phyloP scores from a whole-genome alignment of 2,329 filamentous ascomycete genomes.

The Pseudocercospora fijiensis region DNA sequence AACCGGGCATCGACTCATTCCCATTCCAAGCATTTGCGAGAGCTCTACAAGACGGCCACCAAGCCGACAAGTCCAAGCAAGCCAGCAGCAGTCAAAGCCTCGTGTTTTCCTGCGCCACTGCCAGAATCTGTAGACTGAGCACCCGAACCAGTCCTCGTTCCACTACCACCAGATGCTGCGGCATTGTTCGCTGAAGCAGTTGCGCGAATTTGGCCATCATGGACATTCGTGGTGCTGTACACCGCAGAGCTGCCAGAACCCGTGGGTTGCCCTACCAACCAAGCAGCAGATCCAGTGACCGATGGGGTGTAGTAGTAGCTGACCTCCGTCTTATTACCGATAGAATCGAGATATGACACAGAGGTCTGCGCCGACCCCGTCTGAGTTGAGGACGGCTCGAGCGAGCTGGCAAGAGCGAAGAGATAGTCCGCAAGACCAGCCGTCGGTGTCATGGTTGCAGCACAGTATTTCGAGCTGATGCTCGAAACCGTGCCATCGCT shows the following conservation, averaged over 20 bases:
- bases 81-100: conserved; percentile 20
- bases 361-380: conserved; percentile 1
- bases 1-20: background rate
- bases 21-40: background rate
- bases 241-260: conserved; percentile 12
- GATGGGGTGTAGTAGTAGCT: conserved; percentile 32
- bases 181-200: conserved; percentile 22
- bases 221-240: conserved; percentile 15
- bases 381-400: background rate
- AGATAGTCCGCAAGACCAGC: conserved; percentile 25
- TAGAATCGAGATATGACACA: conserved; percentile 29
- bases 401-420: conserved; percentile 10
- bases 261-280: conserved; percentile 26
- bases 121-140: conserved; percentile 3
- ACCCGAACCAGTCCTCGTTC: background rate
- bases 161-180: conserved; percentile 4
- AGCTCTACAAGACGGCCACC: conserved; percentile 23
- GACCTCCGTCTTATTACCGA: conserved; percentile 34
- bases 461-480: conserved; percentile 30
- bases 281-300: conserved; percentile 31
- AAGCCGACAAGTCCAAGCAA: conserved; percentile 26
- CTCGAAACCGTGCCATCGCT: conserved; percentile 13
- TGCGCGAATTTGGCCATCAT: conserved; percentile 22
- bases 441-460: conserved; percentile 29
- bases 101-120: conserved; percentile 19